Conservation (phyloP, 2,329 filamentous ascomycete species). For the Colletotrichum gigasporum region DNA sequence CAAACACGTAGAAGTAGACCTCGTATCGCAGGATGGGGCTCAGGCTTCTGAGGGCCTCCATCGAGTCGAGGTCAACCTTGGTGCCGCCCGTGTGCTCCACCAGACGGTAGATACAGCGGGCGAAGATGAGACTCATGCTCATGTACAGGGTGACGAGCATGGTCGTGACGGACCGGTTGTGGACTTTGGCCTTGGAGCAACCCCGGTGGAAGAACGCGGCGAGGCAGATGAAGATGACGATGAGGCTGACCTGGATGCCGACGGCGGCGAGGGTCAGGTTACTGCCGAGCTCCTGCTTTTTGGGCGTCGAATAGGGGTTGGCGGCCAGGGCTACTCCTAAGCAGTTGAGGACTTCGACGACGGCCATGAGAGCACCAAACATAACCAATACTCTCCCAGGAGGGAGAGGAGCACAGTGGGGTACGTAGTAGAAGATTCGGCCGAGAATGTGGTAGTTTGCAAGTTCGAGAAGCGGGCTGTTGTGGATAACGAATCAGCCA, state of each 20-base stretch:
- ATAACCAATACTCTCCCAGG: conserved; percentile 53
- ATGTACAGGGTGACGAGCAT: conserved; percentile 51
- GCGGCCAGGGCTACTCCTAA: conserved; percentile 51
- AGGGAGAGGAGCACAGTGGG: conserved; percentile 65
- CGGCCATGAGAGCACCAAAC: conserved; percentile 54
- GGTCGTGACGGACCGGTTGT: conserved; percentile 31
- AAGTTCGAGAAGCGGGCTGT: conserved; percentile 68
- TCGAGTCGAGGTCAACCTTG: conserved; percentile 7
- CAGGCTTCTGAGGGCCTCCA: conserved; percentile 35
- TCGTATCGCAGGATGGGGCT: conserved; percentile 63
- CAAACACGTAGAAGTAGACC: conserved; percentile 68
- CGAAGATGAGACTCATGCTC: conserved; percentile 53
- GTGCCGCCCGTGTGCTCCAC: conserved; percentile 52
- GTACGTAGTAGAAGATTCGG: conserved; percentile 69
- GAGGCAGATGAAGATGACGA: conserved; percentile 54
- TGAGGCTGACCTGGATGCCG: conserved; percentile 56
- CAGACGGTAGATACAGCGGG: conserved; percentile 59
- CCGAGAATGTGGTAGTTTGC: conserved; percentile 72
- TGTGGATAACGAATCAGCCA: not conserved
- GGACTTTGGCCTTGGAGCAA: conserved; percentile 36
- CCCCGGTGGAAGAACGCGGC: conserved; percentile 55
- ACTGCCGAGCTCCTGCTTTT: conserved; percentile 45
- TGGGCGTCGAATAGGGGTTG: conserved; percentile 43
- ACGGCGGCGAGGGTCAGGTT: conserved; percentile 52
- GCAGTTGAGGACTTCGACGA: conserved; percentile 58